Conservation (phyloP, 257 asterid genomes). For the Plectranthus barbatus region DNA sequence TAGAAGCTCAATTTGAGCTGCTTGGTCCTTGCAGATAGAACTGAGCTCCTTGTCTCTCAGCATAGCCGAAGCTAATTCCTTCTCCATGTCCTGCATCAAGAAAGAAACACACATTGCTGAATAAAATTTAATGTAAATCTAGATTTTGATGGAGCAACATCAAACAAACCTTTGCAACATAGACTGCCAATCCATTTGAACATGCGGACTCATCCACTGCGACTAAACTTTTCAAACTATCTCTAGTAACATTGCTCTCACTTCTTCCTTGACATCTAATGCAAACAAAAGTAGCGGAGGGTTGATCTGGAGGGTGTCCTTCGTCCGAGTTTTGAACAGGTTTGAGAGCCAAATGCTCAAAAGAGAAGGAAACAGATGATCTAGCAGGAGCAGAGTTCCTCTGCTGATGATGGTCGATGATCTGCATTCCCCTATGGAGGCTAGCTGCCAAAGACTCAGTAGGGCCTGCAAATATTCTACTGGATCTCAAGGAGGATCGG, state of each 20-base stretch:
- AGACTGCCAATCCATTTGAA: constrained; percentile 20
- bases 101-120: neutral
- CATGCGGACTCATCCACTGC: constrained; percentile 21
- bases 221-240: constrained; percentile 30
- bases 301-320: constrained; percentile 23
- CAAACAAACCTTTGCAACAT: constrained; percentile 27
- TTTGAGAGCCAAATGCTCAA: constrained; percentile 72
- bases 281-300: constrained; percentile 43
- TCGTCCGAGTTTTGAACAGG: constrained; percentile 39
- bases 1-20: constrained; percentile 61
- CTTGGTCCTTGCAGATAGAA: constrained; percentile 65
- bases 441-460: constrained; percentile 87
- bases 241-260: constrained; percentile 29
- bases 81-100: constrained; percentile 36
- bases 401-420: constrained; percentile 83
- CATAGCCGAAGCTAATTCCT: constrained; percentile 16
- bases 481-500: constrained; percentile 68
- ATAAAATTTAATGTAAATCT: no score
- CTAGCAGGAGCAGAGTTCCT: constrained; percentile 57
- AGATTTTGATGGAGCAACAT: neutral
- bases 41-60: constrained; percentile 60
- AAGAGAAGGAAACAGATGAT: constrained; percentile 85
- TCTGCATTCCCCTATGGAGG: constrained; percentile 79
- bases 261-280: constrained; percentile 42
- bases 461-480: constrained; percentile 64